Evolutionary conservation across 2,329 filamentous ascomycete genomes (phyloP).

Genomic region (Chaetomium strumarium): DNA sequence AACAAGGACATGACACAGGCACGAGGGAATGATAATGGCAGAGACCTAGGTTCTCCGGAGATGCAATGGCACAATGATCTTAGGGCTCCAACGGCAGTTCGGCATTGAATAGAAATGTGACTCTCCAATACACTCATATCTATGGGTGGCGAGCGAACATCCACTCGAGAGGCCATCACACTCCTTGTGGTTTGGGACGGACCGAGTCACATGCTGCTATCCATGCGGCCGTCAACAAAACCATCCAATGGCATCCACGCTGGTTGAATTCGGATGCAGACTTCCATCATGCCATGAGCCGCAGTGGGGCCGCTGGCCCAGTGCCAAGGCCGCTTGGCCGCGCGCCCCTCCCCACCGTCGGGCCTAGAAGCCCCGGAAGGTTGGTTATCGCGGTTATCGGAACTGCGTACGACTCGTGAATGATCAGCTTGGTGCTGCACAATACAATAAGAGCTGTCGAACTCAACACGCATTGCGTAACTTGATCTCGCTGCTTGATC

Average conservation of each 20-base stretch:
- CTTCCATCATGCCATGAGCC: neutral
- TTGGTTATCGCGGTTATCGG: too few relatives aligned
- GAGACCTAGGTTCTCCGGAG: neutral
- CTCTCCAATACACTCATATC: too few relatives aligned
- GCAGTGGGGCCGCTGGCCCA: neutral
- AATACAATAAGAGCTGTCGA: too few relatives aligned
- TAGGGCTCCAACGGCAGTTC: neutral
- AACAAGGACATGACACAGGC: neutral
- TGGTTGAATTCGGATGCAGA: neutral
- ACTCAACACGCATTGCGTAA: too few relatives aligned
- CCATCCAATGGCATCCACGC: neutral
- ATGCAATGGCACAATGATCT: neutral
- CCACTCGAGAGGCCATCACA: neutral
- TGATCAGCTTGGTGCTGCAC: too few relatives aligned
- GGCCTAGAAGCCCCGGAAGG: too few relatives aligned
- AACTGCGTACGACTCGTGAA: too few relatives aligned
- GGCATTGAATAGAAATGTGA: too few relatives aligned
- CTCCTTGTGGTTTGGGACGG: neutral
- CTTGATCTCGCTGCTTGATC: too few relatives aligned
- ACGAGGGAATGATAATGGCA: neutral
- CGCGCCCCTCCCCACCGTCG: neutral
- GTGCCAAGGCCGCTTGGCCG: neutral
- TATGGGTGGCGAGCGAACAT: neutral
- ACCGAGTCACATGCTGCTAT: neutral
- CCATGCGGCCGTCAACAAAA: neutral